A percentile compares a stretch with the other conserved stretches of the same genome.
Evolutionary conservation across 2,329 filamentous ascomycete genomes (phyloP).

Genomic region (Xylariaceae sp.): DNA sequence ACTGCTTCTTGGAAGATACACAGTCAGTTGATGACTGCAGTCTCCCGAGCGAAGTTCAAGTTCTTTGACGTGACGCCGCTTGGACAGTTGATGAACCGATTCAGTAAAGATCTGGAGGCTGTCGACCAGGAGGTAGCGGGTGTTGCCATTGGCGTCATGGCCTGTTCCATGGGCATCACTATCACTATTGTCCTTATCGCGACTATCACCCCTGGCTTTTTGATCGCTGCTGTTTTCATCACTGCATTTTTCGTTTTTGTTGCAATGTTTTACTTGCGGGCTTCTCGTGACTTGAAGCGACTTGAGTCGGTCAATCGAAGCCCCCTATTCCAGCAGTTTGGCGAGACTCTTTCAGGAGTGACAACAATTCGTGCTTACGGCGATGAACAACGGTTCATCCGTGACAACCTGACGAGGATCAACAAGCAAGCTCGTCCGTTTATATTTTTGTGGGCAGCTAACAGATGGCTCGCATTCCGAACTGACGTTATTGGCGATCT

Average conservation of each 20-base stretch:
- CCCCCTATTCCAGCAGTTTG: slow-evolving; percentile 95
- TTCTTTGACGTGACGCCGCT: slow-evolving; percentile 97
- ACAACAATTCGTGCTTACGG: slow-evolving; percentile 96
- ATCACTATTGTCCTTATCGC: slow-evolving; percentile 87
- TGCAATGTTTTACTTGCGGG: slow-evolving; percentile 80
- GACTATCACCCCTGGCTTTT: slow-evolving; percentile 81
- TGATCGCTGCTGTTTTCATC: slow-evolving; percentile 83
- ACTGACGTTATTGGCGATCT: slow-evolving; percentile 87
- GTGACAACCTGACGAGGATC: slow-evolving; percentile 82
- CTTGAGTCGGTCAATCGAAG: slow-evolving; percentile 91
- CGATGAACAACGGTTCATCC: slow-evolving; percentile 86
- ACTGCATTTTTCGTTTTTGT: slow-evolving; percentile 75
- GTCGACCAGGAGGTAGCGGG: slow-evolving; percentile 95
- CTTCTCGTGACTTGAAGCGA: slow-evolving; percentile 92
- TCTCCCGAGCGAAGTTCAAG: slow-evolving; percentile 88
- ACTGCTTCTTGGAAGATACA: slow-evolving; percentile 84
- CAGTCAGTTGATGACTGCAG: slow-evolving; percentile 65
- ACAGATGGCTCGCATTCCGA: slow-evolving; percentile 91
- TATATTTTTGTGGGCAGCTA: slow-evolving; percentile 93
- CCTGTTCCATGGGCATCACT: slow-evolving; percentile 60
- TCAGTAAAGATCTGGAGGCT: slow-evolving; percentile 94
- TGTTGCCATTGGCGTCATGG: slow-evolving; percentile 71
- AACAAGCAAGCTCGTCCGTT: slow-evolving; percentile 91
- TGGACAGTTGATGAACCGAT: slow-evolving; percentile 95
- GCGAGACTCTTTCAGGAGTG: slow-evolving; percentile 89